Percentiles rank a stretch among this genome's conserved stretches.
These are phyloP conservation scores for Aeschynomene evenia DNA, from an alignment of 306 rosid species.

Conservation along the genomic window DNA sequence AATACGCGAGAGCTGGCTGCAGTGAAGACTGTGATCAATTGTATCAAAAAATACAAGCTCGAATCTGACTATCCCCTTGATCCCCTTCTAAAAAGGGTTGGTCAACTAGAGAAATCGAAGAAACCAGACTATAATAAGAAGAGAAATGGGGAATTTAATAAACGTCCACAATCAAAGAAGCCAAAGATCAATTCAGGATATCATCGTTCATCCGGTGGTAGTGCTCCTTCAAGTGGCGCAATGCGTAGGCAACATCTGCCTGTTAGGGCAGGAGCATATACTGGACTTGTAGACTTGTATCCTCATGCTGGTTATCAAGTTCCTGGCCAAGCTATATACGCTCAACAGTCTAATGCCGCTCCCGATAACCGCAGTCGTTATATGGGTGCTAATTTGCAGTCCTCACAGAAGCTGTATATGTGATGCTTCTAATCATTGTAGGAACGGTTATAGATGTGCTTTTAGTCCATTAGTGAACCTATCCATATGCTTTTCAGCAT, in stretches of 20 bases:
- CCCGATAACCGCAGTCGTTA: conserved; percentile 55
- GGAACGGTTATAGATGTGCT: conserved; percentile 1
- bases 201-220: conserved; percentile 46
- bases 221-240: conserved; percentile 27
- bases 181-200: conserved; percentile 50
- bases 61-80: conserved; percentile 79
- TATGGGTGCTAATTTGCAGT: conserved; percentile 47
- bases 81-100: conserved; percentile 70
- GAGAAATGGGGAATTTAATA: conserved; percentile 53
- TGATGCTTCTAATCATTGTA: conserved; percentile 21
- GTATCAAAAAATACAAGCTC: conserved; percentile 62
- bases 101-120: conserved; percentile 62
- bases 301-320: conserved; percentile 47
- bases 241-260: conserved; percentile 53
- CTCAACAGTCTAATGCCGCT: conserved; percentile 43
- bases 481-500: not conserved
- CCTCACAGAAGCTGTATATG: conserved; percentile 46
- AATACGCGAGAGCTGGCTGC: conserved; percentile 67
- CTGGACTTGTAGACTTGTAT: conserved; percentile 48
- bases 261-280: conserved; percentile 45
- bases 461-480: not conserved
- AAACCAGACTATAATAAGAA: conserved; percentile 51
- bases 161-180: conserved; percentile 57
- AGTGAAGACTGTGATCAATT: conserved; percentile 47
- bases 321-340: conserved; percentile 54